These are phyloP conservation scores for Boletus speciosus DNA, from an alignment of 768 basidiomycete genomes.

Conservation along the genomic window DNA sequence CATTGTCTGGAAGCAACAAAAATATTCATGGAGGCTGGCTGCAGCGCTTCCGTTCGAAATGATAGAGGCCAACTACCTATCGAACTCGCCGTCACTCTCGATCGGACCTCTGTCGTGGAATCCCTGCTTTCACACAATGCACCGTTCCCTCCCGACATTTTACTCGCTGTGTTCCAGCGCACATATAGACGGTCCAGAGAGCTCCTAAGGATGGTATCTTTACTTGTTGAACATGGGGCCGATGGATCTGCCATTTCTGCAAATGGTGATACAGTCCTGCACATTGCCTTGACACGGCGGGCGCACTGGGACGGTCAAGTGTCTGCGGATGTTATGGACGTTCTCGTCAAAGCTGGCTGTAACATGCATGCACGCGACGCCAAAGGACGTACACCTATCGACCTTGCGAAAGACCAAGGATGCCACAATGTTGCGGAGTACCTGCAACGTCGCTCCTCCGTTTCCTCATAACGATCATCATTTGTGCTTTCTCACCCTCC, in stretches of 20 bases:
- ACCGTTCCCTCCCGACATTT: not conserved
- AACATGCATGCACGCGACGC: not conserved
- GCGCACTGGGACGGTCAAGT: too few species aligned
- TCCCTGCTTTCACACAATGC: not conserved
- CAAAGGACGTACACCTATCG: not conserved
- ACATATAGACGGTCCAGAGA: too few species aligned
- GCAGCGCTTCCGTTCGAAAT: not conserved
- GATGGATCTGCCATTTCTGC: not conserved
- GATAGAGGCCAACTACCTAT: not conserved
- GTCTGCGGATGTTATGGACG: not conserved
- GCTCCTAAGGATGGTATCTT: not conserved
- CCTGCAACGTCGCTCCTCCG: not conserved
- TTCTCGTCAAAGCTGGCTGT: not conserved
- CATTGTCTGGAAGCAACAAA: not conserved
- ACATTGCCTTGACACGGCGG: not conserved
- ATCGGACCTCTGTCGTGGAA: not conserved
- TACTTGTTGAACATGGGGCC: not conserved
- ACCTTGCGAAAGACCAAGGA: not conserved
- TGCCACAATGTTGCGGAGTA: not conserved
- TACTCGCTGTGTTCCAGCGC: not conserved
- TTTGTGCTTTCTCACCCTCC: not conserved
- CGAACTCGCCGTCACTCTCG: not conserved
- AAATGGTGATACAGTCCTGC: not conserved
- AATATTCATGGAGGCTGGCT: not conserved
- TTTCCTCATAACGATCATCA: too few species aligned